A percentile compares a stretch with the other conserved stretches of the same genome.
Conservation (phyloP, 225 moss, liverwort and hornwort genomes). For the Neckera pumila region DNA sequence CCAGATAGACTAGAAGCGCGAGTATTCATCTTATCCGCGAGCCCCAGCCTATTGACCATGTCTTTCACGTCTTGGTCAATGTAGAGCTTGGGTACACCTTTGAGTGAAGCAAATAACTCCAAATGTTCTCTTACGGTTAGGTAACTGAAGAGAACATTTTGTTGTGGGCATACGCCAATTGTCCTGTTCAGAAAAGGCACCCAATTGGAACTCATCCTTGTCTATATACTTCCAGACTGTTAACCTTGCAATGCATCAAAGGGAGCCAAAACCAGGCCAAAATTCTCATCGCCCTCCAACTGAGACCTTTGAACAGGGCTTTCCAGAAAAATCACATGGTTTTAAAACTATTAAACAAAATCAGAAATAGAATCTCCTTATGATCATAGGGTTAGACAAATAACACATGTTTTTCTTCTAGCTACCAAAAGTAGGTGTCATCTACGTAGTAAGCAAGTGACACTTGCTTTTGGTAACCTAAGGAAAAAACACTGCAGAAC, state of each 20-base stretch:
- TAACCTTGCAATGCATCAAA: background rate
- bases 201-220: background rate
- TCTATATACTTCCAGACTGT: too few relatives aligned
- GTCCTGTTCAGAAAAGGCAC: constrained; percentile 38
- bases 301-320: background rate
- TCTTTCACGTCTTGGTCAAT: constrained; percentile 61
- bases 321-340: background rate
- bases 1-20: constrained; percentile 72
- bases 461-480: background rate
- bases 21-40: constrained; percentile 63
- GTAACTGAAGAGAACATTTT: constrained; percentile 73
- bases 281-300: background rate
- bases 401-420: background rate
- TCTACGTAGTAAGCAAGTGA: background rate
- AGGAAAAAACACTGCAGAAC: background rate
- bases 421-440: background rate
- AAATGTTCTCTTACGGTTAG: constrained; percentile 85
- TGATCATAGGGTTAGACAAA: background rate
- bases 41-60: constrained; percentile 66
- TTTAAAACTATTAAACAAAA: background rate
- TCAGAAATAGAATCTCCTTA: background rate
- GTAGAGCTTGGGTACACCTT: constrained; percentile 60
- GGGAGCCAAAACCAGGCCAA: background rate
- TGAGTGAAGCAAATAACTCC: constrained; percentile 70
- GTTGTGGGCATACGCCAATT: constrained; percentile 91